These are phyloP conservation scores for Fusarium gaditjirri DNA, from an alignment of 2,329 filamentous ascomycete species.

Conservation along the genomic window DNA sequence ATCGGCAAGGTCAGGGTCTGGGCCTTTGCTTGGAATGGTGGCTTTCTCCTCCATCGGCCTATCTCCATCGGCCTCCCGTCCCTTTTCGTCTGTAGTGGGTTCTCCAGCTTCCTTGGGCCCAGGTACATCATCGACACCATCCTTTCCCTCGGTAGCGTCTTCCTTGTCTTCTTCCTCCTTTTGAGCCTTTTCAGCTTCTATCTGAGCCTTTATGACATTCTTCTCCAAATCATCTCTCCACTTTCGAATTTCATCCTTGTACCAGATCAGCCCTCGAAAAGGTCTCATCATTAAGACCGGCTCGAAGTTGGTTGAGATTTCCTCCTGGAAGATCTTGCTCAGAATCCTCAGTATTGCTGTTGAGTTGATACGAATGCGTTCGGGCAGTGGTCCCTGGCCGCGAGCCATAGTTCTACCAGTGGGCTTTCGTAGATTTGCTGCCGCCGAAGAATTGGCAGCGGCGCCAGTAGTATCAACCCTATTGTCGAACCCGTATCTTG, in stretches of 20 bases:
- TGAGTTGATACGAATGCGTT: background rate
- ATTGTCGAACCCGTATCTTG: background rate
- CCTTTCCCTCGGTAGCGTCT: too few relatives aligned
- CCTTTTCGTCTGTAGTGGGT: too few relatives aligned
- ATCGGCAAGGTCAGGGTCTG: too few relatives aligned
- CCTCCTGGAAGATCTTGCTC: background rate
- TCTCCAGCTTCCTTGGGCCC: too few relatives aligned
- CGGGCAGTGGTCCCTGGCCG: background rate
- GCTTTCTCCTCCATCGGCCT: too few relatives aligned
- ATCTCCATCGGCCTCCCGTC: too few relatives aligned
- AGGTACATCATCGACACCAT: too few relatives aligned
- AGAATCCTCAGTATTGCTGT: background rate
- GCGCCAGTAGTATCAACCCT: accelerated
- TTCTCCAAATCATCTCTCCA: background rate
- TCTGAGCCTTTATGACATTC: background rate
- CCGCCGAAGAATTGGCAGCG: background rate
- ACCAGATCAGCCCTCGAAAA: background rate
- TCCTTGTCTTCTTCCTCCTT: background rate
- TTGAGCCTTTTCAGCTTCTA: background rate
- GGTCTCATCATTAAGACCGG: background rate
- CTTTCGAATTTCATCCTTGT: background rate
- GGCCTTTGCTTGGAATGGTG: too few relatives aligned
- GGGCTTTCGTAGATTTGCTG: background rate
- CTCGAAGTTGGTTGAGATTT: background rate
- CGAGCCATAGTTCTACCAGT: background rate